Percentiles rank a stretch among this genome's conserved stretches.
These are phyloP conservation scores for Apostasia shenzhenica DNA, from an alignment of 106 monocot species.

Conservation along the genomic window DNA sequence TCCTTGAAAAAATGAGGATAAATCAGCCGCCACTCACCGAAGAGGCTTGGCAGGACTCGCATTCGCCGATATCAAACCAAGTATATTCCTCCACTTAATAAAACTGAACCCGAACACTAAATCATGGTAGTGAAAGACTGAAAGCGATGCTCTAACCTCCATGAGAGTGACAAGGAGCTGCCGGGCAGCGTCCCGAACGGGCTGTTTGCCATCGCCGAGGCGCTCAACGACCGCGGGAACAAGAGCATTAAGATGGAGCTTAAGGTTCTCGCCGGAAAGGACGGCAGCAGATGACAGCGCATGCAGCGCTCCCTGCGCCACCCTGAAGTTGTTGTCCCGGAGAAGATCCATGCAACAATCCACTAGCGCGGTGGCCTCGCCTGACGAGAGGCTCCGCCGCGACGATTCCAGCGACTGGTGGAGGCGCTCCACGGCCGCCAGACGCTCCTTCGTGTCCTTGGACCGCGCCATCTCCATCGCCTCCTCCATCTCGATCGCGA, in stretches of 20 bases:
- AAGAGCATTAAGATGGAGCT: conserved; percentile 87
- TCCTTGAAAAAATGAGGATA: too few relatives aligned
- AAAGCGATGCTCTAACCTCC: conserved; percentile 50
- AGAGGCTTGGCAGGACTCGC: too few relatives aligned
- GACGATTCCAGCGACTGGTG: conserved; percentile 78
- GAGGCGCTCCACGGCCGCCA: conserved; percentile 97
- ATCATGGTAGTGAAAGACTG: too few relatives aligned
- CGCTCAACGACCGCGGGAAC: conserved; percentile 87
- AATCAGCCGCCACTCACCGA: too few relatives aligned
- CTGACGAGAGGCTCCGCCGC: conserved; percentile 39
- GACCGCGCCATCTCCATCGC: conserved; percentile 89
- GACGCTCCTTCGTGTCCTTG: conserved; percentile 92
- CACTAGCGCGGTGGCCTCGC: conserved; percentile 72
- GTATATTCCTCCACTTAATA: neutral
- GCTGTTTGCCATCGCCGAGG: conserved; percentile 97
- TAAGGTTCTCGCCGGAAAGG: conserved; percentile 88
- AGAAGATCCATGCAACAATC: conserved; percentile 96
- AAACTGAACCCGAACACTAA: neutral
- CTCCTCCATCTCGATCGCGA: conserved; percentile 61
- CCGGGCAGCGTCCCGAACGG: conserved; percentile 88
- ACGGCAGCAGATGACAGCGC: conserved; percentile 83
- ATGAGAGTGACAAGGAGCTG: conserved; percentile 92
- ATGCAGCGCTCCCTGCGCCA: conserved; percentile 93
- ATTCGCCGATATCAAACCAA: too few relatives aligned
- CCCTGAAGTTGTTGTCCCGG: conserved; percentile 85